phyloP scores from a whole-genome alignment of 495 filamentous ascomycete species.

The Letharia lupina region DNA sequence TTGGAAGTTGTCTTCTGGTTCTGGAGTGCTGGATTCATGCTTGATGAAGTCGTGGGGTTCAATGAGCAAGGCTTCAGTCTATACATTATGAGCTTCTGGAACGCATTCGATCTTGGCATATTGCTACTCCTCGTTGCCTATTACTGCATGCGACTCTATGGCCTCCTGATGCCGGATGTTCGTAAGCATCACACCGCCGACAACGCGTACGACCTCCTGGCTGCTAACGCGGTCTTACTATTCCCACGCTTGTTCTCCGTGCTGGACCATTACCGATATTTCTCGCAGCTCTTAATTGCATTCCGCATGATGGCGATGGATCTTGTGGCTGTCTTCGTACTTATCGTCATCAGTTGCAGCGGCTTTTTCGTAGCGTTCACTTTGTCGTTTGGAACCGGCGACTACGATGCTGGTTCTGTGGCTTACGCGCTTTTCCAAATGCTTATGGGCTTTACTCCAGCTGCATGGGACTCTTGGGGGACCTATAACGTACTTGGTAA shows the following conservation, averaged over 20 bases:
- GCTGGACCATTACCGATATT: constrained; percentile 88
- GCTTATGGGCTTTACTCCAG: constrained; percentile 77
- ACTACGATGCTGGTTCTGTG: constrained; percentile 55
- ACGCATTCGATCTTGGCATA: constrained; percentile 85
- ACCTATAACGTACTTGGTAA: constrained; percentile 72
- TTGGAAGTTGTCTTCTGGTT: constrained; percentile 89
- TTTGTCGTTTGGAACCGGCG: constrained; percentile 59
- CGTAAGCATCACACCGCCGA: constrained; percentile 55
- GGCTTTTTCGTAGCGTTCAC: constrained; percentile 94
- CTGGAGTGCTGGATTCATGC: constrained; percentile 94
- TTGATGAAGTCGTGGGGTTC: constrained; percentile 89
- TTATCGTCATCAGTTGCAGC: constrained; percentile 78
- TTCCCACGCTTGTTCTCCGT: constrained; percentile 86
- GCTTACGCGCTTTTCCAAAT: constrained; percentile 88
- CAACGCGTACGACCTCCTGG: constrained; percentile 84
- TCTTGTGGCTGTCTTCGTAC: constrained; percentile 68
- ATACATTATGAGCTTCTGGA: constrained; percentile 96
- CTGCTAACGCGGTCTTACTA: constrained; percentile 78
- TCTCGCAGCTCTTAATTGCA: constrained; percentile 86
- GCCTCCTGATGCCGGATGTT: constrained; percentile 65
- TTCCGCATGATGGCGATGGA: constrained; percentile 90
- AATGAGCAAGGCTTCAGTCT: constrained; percentile 89
- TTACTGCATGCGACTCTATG: constrained; percentile 80
- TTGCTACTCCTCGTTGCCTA: constrained; percentile 78
- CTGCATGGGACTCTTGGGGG: constrained; percentile 65